These are phyloP conservation scores for Creolimax fragrantissima DNA, from an alignment of 78 protist genomes.

Conservation along the genomic window DNA sequence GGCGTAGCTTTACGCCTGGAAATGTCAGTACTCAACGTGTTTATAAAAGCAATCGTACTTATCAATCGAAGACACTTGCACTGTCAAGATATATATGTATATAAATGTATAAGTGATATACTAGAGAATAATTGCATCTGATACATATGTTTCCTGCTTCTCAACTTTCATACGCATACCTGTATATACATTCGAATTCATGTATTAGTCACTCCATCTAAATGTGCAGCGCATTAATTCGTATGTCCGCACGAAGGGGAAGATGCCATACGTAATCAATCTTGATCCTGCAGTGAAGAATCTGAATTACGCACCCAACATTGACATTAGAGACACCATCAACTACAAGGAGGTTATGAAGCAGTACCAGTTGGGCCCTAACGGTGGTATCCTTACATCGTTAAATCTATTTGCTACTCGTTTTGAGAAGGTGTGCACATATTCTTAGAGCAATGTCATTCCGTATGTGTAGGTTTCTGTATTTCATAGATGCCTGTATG, in stretches of 20 bases:
- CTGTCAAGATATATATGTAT: too few species aligned
- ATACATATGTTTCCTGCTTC: too few species aligned
- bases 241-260: constrained; percentile 43
- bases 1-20: too few species aligned
- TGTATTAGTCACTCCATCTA: too few species aligned
- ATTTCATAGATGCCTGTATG: not conserved
- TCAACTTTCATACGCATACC: too few species aligned
- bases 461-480: too few species aligned
- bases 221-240: not conserved
- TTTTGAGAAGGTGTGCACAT: constrained; percentile 63
- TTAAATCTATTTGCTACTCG: constrained; percentile 90
- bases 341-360: constrained; percentile 92
- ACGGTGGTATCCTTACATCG: constrained; percentile 95
- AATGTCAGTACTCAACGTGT: too few species aligned
- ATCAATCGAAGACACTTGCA: too few species aligned
- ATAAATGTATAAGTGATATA: too few species aligned
- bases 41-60: too few species aligned
- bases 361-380: constrained; percentile 93
- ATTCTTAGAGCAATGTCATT: too few species aligned
- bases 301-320: constrained; percentile 76
- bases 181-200: not conserved
- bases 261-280: constrained; percentile 75
- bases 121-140: too few species aligned
- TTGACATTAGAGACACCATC: constrained; percentile 97
- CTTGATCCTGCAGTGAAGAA: constrained; percentile 86